phyloP scores from a whole-genome alignment of 768 basidiomycete genomes.

The Panus rudis region DNA sequence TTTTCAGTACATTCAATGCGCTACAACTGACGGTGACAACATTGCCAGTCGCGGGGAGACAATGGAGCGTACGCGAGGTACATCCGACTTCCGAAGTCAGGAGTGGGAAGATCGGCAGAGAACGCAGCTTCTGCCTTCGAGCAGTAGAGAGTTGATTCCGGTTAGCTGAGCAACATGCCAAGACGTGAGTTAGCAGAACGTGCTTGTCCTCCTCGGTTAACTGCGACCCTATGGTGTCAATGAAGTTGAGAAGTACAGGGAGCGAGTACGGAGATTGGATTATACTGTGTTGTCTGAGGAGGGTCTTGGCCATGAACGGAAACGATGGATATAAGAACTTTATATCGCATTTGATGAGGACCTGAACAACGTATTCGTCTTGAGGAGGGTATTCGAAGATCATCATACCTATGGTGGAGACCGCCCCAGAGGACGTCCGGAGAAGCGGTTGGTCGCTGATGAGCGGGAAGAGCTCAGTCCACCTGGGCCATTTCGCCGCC shows the following conservation, averaged over 20 bases:
- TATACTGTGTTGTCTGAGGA: constrained; percentile 10
- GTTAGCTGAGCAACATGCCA: background rate
- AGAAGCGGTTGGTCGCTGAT: constrained; percentile 24
- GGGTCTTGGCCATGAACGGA: constrained; percentile 14
- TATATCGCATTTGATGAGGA: constrained; percentile 25
- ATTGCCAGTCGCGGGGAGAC: too few species aligned
- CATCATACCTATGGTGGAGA: constrained; percentile 17
- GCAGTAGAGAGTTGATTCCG: background rate
- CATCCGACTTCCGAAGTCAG: background rate
- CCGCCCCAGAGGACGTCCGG: constrained; percentile 25
- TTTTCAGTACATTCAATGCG: too few species aligned
- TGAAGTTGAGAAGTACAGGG: constrained; percentile 1
- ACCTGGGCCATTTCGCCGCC: constrained; percentile 23
- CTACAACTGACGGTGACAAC: too few species aligned
- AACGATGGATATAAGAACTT: constrained; percentile 28
- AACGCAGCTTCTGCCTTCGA: background rate
- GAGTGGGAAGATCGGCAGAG: constrained; percentile 3
- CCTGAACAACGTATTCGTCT: constrained; percentile 17
- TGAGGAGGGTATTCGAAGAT: constrained; percentile 28
- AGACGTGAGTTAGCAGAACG: background rate
- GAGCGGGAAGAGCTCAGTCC: constrained; percentile 16
- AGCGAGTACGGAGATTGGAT: background rate
- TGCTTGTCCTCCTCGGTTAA: background rate
- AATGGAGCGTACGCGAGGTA: too few species aligned
- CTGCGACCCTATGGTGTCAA: background rate